These are phyloP conservation scores for Nicotiana benthamiana DNA, from an alignment of 257 asterid species.

Conservation along the genomic window DNA sequence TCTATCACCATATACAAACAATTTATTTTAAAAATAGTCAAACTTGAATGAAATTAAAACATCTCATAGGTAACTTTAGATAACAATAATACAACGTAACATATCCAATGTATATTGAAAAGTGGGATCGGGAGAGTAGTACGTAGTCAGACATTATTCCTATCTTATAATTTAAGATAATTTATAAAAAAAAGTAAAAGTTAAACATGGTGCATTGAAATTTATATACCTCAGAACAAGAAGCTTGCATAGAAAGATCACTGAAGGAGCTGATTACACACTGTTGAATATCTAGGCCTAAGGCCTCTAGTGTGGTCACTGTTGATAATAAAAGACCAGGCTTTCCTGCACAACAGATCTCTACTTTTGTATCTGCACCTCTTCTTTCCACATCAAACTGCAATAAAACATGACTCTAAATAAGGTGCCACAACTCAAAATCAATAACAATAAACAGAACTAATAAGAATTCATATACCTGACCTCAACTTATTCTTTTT, in stretches of 20 bases:
- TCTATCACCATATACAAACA: constrained; percentile 26
- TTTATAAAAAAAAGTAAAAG: background rate
- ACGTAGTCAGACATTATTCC: no score
- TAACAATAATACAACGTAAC: constrained; percentile 9
- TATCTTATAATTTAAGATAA: no score
- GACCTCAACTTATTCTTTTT: background rate
- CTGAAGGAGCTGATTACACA: constrained; percentile 72
- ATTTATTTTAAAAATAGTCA: constrained; percentile 17
- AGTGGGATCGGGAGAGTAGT: no score
- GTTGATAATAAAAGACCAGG: constrained; percentile 70
- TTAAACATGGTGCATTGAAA: background rate
- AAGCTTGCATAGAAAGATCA: constrained; percentile 65
- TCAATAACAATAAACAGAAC: background rate
- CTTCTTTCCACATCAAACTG: constrained; percentile 72
- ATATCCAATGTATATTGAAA: no score
- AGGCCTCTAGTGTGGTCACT: constrained; percentile 58
- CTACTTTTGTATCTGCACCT: constrained; percentile 36
- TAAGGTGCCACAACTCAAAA: background rate
- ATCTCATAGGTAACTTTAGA: background rate
- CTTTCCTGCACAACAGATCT: constrained; percentile 49
- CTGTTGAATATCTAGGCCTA: constrained; percentile 66
- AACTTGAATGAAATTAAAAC: no score
- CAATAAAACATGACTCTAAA: background rate
- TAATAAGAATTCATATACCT: background rate
- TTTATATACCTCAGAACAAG: constrained; percentile 41